Evolutionary conservation across 164 flowering plant species (phyloP), one percentile per base, ranked within the genome.

Genomic region (Buxus sempervirens): DNA sequence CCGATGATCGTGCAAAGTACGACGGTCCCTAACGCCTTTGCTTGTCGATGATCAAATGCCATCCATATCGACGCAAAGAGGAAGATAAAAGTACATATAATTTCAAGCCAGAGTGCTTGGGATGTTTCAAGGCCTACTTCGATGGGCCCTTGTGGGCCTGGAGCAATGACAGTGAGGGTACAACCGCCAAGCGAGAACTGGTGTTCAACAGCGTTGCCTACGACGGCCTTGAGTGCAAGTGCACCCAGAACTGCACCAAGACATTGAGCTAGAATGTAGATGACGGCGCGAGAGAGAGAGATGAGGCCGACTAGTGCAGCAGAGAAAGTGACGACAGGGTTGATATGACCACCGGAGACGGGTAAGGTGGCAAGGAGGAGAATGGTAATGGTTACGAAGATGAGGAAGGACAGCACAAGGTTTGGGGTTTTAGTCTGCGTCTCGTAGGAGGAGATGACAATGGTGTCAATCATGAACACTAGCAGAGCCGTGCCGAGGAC

Each of bases 291-390:
- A 0, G 85, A 72, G 14, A 75, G 9, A n/a, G 92, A 79, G 64
- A 84, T 76, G 3, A 85, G 73, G 60, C 92, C 89, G 5, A 80
- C 55, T 0, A 88, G 79, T 0, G 75, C 70, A 1, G 88, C 86
- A 0, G 88, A 70, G 69, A 85, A 69, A 59, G 84, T 77, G 67
- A 85, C 65, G 7, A 75, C 61, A 0, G 92, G 89, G 72, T 82
- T 88, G 36, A 84, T 73, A 69, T 85, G 92, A 66, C 92, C 89
- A 1, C 92, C 89, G 27, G 89, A 85, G 21, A 85, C 54, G 0
- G 89, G 88, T 49, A 27, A 57, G 4, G 80, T 80, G 36, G 87
- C 86, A 0, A 84, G 79, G 41, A 85, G 84, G 64, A 88, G 76
- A 20, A 85, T 62, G 12, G 86, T 70, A 32, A 84, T 62, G 4